Evolutionary conservation across 768 basidiomycete species (phyloP).

Genomic region (Paxillus ammoniavirescens): DNA sequence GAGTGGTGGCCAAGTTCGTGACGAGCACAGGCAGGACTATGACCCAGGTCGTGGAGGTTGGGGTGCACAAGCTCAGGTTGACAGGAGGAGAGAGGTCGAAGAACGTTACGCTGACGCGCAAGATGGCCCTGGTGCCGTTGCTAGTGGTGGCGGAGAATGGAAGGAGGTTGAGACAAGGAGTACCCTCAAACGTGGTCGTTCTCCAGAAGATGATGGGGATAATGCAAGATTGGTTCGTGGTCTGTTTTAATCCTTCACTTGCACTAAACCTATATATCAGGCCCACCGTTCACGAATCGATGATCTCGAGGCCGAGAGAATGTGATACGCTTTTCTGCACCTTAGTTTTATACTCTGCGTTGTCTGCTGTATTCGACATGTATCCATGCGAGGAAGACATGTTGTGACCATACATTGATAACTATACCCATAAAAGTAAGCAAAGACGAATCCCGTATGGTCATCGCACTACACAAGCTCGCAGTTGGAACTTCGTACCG

Average conservation of each 20-base stretch:
- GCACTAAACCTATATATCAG: conserved; percentile 31
- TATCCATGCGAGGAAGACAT: conserved; percentile 15
- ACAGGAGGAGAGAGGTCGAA: conserved; percentile 78
- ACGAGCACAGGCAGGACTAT: conserved; percentile 96
- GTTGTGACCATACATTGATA: conserved; percentile 13
- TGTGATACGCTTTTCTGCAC: conserved; percentile 43
- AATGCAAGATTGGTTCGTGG: conserved; percentile 50
- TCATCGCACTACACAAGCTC: conserved; percentile 53
- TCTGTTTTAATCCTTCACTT: conserved; percentile 1
- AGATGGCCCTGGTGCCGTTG: conserved; percentile 78
- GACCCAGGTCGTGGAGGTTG: conserved; percentile 95
- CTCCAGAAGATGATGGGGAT: conserved; percentile 77
- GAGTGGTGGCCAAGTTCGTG: conserved; percentile 94
- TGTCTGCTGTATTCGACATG: conserved; percentile 3
- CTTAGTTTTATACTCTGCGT: conserved; percentile 22
- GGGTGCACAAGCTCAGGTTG: conserved; percentile 85
- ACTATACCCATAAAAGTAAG: conserved; percentile 1
- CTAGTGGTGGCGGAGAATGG: conserved; percentile 85
- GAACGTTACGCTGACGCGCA: conserved; percentile 82
- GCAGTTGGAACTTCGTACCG: conserved; percentile 41
- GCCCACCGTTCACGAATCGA: conserved; percentile 61
- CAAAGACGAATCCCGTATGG: neutral
- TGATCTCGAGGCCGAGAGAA: conserved; percentile 64
- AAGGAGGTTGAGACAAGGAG: conserved; percentile 56
- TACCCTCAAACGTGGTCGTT: conserved; percentile 67